A percentile compares a stretch with the other conserved stretches of the same genome.
phyloP scores from a whole-genome alignment of 192 early-diverging fungal species.

The Backusella tarrabulga region DNA sequence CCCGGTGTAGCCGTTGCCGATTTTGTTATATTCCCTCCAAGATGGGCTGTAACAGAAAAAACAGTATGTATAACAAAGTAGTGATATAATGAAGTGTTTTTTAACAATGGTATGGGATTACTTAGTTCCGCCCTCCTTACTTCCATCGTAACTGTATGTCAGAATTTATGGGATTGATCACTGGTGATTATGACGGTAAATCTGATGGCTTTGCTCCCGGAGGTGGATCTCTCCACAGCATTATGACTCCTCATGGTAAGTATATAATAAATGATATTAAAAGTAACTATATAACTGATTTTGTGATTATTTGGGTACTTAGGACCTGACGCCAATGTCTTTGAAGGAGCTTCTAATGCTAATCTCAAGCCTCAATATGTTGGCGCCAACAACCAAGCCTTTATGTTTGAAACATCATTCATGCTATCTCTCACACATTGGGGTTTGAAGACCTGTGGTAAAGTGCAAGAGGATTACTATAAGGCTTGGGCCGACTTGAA shows the following conservation, averaged over 20 bases:
- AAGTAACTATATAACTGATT: not conserved
- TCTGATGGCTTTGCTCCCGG: conserved; percentile 89
- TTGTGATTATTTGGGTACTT: not conserved
- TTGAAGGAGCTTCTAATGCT: conserved; percentile 67
- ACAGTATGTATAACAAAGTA: conserved; percentile 59
- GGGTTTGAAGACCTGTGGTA: conserved; percentile 72
- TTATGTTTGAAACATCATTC: conserved; percentile 93
- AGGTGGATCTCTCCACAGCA: conserved; percentile 80
- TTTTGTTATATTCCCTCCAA: conserved; percentile 96
- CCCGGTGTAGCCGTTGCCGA: conserved; percentile 88
- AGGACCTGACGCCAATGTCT: conserved; percentile 80
- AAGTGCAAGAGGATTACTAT: conserved; percentile 84
- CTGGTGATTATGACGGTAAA: conserved; percentile 93
- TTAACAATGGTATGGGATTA: not conserved
- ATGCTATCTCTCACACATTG: conserved; percentile 79
- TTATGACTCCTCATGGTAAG: conserved; percentile 84
- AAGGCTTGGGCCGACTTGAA: conserved; percentile 66
- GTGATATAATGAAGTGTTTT: not conserved
- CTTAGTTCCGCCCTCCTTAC: conserved; percentile 86
- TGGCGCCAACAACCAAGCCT: conserved; percentile 82
- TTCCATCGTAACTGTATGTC: conserved; percentile 98
- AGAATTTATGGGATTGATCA: conserved; percentile 97
- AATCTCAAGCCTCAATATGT: conserved; percentile 77
- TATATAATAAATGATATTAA: not conserved
- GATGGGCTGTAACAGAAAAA: conserved; percentile 88